Evolutionary conservation across 2,329 filamentous ascomycete species (phyloP).

Genomic region (Lecanosticta acicola): DNA sequence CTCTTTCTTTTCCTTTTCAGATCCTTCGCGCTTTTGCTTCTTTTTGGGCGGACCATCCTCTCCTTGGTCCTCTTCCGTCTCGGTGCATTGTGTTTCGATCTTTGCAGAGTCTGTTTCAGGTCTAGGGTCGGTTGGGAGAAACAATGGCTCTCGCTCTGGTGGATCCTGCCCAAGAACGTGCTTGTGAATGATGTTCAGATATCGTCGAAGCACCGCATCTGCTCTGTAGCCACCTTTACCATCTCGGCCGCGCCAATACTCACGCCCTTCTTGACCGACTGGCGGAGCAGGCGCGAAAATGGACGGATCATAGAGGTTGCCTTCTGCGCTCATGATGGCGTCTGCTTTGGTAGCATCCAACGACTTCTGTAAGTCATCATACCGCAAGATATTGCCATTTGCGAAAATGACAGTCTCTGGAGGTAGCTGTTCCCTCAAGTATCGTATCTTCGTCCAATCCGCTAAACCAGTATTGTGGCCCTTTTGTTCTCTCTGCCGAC

Average conservation of each 20-base stretch:
- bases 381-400: slow-evolving; percentile 86
- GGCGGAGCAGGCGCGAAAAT: slow-evolving; percentile 70
- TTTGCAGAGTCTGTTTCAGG: slow-evolving; percentile 28
- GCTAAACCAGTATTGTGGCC: slow-evolving; percentile 90
- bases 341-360: slow-evolving; percentile 81
- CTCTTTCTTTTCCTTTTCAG: slow-evolving; percentile 31
- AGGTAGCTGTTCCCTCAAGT: slow-evolving; percentile 75
- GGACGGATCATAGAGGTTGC: slow-evolving; percentile 83
- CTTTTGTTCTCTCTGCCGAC: slow-evolving; percentile 83
- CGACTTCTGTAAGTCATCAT: slow-evolving; percentile 70
- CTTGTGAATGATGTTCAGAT: slow-evolving; percentile 82
- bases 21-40: slow-evolving; percentile 44
- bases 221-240: slow-evolving; percentile 81
- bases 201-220: slow-evolving; percentile 80
- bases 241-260: slow-evolving; percentile 79
- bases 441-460: slow-evolving; percentile 82
- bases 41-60: slow-evolving; percentile 42
- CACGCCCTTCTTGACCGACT: slow-evolving; percentile 60
- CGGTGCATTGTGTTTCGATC: neutral
- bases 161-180: slow-evolving; percentile 63
- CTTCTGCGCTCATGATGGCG: slow-evolving; percentile 92
- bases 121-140: slow-evolving; percentile 54
- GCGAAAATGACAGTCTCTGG: slow-evolving; percentile 89
- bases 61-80: neutral
- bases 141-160: slow-evolving; percentile 66